A percentile compares a stretch with the other conserved stretches of the same genome.
Evolutionary conservation across 2,329 filamentous ascomycete species (phyloP).

Genomic region (Daldinia eschscholtzii): DNA sequence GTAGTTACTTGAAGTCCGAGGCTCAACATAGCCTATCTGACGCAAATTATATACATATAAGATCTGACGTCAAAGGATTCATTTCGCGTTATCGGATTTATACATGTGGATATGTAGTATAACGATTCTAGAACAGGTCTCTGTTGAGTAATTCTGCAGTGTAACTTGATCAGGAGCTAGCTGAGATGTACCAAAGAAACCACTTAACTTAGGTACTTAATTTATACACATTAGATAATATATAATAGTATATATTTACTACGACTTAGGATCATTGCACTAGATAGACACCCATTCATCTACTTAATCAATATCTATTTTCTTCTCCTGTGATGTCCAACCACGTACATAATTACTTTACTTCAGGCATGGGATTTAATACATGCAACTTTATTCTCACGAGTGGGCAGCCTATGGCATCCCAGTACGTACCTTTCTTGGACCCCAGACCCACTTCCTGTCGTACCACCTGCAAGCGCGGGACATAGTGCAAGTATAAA

Average conservation of each 20-base stretch:
- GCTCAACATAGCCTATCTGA: neutral
- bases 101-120: neutral
- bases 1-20: neutral
- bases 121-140: neutral
- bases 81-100: neutral
- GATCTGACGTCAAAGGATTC: neutral
- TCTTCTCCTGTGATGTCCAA: neutral
- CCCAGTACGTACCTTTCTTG: neutral
- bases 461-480: conserved; percentile 10
- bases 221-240: no score
- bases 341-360: no score
- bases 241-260: neutral
- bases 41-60: neutral
- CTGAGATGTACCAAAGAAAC: no score
- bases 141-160: neutral
- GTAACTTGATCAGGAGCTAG: neutral
- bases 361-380: neutral
- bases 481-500: neutral
- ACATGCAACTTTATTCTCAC: neutral
- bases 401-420: neutral
- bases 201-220: no score
- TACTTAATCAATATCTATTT: neutral
- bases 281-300: neutral
- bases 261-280: neutral
- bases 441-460: conserved; percentile 17